phyloP scores from a whole-genome alignment of 1,139 yeast genomes.

The Sugiyamaella pinicola region DNA sequence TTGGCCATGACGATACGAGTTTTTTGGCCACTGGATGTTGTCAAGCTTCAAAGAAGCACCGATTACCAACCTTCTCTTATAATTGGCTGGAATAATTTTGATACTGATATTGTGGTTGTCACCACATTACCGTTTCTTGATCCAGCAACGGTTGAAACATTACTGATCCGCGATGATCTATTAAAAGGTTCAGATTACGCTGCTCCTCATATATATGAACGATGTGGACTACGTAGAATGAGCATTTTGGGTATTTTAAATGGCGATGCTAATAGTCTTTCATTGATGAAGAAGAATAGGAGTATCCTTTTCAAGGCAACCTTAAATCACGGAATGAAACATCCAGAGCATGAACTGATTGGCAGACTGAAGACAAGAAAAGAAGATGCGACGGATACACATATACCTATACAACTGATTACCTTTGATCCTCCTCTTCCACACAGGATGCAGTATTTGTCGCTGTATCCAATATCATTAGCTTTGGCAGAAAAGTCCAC shows the following conservation, averaged over 20 bases:
- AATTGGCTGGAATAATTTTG: conserved; percentile 42
- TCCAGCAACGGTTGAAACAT: conserved; percentile 33
- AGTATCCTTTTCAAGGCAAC: conserved; percentile 10
- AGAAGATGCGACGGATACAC: not conserved
- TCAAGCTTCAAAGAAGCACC: conserved; percentile 29
- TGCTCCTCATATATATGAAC: conserved; percentile 35
- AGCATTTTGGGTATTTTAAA: conserved; percentile 38
- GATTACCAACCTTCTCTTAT: conserved; percentile 35
- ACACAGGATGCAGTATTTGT: conserved; percentile 73
- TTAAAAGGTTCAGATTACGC: conserved; percentile 33
- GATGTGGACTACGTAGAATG: conserved; percentile 37
- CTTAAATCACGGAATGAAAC: conserved; percentile 18
- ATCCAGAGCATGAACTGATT: conserved; percentile 22
- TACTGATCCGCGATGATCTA: conserved; percentile 36
- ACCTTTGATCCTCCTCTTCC: conserved; percentile 75
- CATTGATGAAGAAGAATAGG: conserved; percentile 3
- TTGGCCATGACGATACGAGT: conserved; percentile 33
- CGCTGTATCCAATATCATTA: conserved; percentile 69
- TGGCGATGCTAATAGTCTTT: conserved; percentile 11
- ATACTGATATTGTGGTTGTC: conserved; percentile 40
- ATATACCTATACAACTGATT: conserved; percentile 43
- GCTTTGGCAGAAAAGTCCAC: conserved; percentile 52
- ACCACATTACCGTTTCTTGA: conserved; percentile 40
- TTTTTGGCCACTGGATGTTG: conserved; percentile 44
- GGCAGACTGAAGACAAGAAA: conserved; percentile 3